Evolutionary conservation across 2,329 filamentous ascomycete genomes (phyloP), one percentile per base, ranked within the genome.

Genomic region (Cladosporium sp.): DNA sequence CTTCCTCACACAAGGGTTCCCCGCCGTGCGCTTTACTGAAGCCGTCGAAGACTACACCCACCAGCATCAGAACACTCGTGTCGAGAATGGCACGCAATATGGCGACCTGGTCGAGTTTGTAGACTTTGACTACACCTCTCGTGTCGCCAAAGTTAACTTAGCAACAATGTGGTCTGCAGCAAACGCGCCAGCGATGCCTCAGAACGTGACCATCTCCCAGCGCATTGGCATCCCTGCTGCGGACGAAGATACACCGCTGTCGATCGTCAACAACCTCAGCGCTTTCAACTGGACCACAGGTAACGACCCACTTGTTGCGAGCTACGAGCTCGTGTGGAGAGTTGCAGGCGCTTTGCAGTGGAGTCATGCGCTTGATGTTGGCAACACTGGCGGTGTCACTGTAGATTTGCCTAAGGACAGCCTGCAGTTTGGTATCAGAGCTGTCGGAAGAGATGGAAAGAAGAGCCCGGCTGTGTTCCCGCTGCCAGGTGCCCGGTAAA

Each of bases 311-410:
- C 72, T 78, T 44, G 75, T 84, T 8, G 77, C 70, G 5, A 78
- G 80, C 2, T 87, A 87, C 70, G 85, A 87, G 75, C 73, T 87
- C 1, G 82, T 88, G 0, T 87, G 83, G 83, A 76, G 85, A 64
- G 72, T 82, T 2, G 84, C 81, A 5, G 80, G 79, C 16, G 80
- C 82, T 40, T 80, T 82, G 56, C 78, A 84, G 59, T 76, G 74
- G 74, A 72, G 71, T 29, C 68, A 75, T 66, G 65, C 58, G 21
- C 33, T 74, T 59, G 53, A 81, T 70, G 83, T 87, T 3, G 84
- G 84, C 0, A 77, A 80, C 28, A 80, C 81, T 3, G 77, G 77
- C 0, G 77, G 72, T 49, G 81, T 79, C 5, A 83, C 78, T 5
- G 74, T 88, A 18, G 72, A 79, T 1, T 71, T 87, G 68, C 83